phyloP scores from a whole-genome alignment of 2,329 filamentous ascomycete genomes.

The Fusarium illudens region DNA sequence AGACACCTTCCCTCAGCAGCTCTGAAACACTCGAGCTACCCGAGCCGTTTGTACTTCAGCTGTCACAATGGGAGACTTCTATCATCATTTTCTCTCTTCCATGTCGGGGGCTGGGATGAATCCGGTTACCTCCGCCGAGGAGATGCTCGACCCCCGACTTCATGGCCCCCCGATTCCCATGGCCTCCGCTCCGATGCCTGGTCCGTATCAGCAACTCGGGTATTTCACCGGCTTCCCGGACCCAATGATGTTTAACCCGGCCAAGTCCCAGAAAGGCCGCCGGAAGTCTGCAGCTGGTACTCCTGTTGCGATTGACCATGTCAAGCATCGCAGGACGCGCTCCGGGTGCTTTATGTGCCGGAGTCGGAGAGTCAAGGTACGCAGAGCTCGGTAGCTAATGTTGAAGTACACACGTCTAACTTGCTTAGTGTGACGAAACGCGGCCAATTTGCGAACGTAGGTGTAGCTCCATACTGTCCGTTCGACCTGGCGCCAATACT shows the following conservation, averaged over 20 bases:
- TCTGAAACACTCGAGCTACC: slow-evolving; percentile 15
- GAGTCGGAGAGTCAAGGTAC: slow-evolving; percentile 82
- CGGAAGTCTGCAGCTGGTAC: slow-evolving; percentile 56
- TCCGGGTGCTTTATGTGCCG: slow-evolving; percentile 95
- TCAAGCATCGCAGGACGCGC: slow-evolving; percentile 92
- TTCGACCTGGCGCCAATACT: slow-evolving; percentile 2
- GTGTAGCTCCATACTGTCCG: slow-evolving; percentile 32
- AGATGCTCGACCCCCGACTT: slow-evolving; percentile 50
- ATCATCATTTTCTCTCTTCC: slow-evolving; percentile 63
- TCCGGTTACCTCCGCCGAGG: slow-evolving; percentile 51
- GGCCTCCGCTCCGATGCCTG: slow-evolving; percentile 48
- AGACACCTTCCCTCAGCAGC: slow-evolving; percentile 7
- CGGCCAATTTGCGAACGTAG: slow-evolving; percentile 85
- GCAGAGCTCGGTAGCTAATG: slow-evolving; percentile 4
- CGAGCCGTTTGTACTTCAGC: slow-evolving; percentile 7
- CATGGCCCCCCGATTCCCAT: slow-evolving; percentile 44
- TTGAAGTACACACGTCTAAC: slow-evolving; percentile 18
- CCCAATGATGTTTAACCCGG: slow-evolving; percentile 56
- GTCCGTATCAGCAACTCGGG: slow-evolving; percentile 57
- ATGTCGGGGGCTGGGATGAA: slow-evolving; percentile 57
- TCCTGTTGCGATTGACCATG: slow-evolving; percentile 66
- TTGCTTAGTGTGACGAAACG: slow-evolving; percentile 82
- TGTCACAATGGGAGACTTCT: slow-evolving; percentile 62
- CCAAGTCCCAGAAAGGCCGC: slow-evolving; percentile 59
- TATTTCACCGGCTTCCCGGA: slow-evolving; percentile 62